Conservation (phyloP, 768 basidiomycete species). For the Hericium coralloides region DNA sequence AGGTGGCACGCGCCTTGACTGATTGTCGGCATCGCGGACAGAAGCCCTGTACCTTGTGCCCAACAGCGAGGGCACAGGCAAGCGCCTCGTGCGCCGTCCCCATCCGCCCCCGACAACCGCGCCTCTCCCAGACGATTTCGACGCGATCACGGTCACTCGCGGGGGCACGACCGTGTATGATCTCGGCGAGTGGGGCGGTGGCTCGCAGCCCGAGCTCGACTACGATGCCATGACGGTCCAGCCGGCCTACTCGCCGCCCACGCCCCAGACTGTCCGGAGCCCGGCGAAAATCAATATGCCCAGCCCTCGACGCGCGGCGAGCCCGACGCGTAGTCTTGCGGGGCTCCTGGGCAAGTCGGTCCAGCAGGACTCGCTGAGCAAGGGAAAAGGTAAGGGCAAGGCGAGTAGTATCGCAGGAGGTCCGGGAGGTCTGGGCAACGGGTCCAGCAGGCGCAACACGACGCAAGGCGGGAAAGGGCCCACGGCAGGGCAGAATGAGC, state of each 20-base stretch:
- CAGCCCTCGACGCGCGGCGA: conserved; percentile 1
- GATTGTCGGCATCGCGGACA: background rate
- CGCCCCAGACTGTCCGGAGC: background rate
- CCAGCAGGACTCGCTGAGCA: background rate
- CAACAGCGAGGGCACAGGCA: conserved; percentile 28
- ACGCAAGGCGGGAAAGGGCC: conserved; percentile 1
- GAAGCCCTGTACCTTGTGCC: conserved; percentile 28
- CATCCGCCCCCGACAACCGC: conserved; percentile 30
- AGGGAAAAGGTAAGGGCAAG: conserved; percentile 2
- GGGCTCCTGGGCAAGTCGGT: background rate
- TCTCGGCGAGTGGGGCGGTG: background rate
- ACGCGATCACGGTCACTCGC: conserved; percentile 23
- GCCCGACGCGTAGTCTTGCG: conserved; percentile 10
- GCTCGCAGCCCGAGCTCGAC: conserved; percentile 10
- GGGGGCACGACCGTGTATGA: conserved; percentile 10
- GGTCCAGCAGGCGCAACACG: background rate
- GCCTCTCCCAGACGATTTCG: conserved; percentile 33
- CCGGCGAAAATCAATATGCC: background rate
- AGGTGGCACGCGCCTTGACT: background rate
- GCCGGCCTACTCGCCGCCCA: background rate
- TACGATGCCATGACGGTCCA: conserved; percentile 12
- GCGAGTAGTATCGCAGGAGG: conserved; percentile 11
- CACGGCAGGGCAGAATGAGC: conserved; percentile 17
- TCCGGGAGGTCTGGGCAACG: background rate
- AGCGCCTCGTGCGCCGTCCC: conserved; percentile 29